A percentile compares a stretch with the other conserved stretches of the same genome.
Evolutionary conservation across 179 eudicot genomes (phyloP).

Genomic region (Corrigiola litoralis): DNA sequence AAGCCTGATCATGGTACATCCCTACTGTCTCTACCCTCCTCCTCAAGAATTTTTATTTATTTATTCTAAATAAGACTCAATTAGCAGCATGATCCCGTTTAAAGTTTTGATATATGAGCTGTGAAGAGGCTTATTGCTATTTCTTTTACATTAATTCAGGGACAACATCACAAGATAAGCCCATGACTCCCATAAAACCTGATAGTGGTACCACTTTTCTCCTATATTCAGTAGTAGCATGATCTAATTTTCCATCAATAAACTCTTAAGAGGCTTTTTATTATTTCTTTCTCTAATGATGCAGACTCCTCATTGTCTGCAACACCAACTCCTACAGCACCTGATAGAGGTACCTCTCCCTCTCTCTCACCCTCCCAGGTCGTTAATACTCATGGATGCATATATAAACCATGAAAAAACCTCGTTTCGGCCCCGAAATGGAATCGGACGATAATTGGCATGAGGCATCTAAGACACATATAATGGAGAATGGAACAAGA

Average conservation of each 20-base stretch:
- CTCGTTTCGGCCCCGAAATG: too few species aligned
- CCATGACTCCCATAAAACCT: slow-evolving; percentile 4
- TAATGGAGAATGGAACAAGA: too few species aligned
- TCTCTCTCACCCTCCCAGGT: neutral
- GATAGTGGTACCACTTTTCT: slow-evolving; percentile 6
- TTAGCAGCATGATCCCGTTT: neutral
- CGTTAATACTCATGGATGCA: too few species aligned
- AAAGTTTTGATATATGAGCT: neutral
- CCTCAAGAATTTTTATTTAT: too few species aligned
- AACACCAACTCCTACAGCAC: neutral
- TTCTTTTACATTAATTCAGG: neutral
- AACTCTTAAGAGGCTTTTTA: neutral
- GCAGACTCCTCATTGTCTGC: slow-evolving; percentile 9
- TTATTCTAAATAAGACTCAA: too few species aligned
- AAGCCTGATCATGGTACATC: neutral
- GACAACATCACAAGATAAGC: slow-evolving; percentile 2
- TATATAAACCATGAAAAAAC: too few species aligned
- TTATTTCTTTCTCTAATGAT: slow-evolving; percentile 4
- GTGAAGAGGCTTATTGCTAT: neutral
- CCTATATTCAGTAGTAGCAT: neutral
- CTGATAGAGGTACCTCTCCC: neutral
- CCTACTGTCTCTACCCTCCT: neutral
- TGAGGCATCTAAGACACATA: too few species aligned
- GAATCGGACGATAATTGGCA: too few species aligned
- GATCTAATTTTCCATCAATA: neutral